Evolutionary conservation across 2,329 filamentous ascomycete species (phyloP).

Genomic region (Ambrosiella xylebori): DNA sequence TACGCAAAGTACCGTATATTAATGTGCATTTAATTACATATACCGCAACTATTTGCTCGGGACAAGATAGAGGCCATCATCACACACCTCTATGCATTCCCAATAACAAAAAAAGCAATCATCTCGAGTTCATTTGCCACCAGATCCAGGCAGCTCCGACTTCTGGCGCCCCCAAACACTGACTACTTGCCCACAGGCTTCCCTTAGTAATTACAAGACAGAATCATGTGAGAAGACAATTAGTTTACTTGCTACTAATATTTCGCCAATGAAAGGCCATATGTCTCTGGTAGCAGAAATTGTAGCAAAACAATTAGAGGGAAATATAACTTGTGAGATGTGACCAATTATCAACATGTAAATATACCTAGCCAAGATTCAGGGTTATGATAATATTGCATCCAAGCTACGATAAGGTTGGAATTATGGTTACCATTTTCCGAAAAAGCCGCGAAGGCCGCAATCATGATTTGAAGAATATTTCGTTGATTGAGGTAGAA

Average conservation of each 20-base stretch:
- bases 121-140: no score
- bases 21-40: background rate
- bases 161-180: no score
- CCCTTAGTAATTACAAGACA: background rate
- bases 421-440: background rate
- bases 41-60: background rate
- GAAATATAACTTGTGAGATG: background rate
- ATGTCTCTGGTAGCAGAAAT: background rate
- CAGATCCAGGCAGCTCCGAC: no score
- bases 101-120: no score
- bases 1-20: background rate
- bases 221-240: background rate
- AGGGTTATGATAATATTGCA: background rate
- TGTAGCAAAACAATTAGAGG: background rate
- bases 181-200: no score
- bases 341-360: background rate
- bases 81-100: no score
- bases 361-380: background rate
- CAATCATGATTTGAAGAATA: no score
- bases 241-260: background rate
- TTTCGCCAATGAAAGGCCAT: background rate
- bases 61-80: no score
- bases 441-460: no score
- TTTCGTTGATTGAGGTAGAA: background rate
- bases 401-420: background rate